Conservation (phyloP, 1,284 basidiomycete genomes). For the Sporisorium iseilematis-ciliati region DNA sequence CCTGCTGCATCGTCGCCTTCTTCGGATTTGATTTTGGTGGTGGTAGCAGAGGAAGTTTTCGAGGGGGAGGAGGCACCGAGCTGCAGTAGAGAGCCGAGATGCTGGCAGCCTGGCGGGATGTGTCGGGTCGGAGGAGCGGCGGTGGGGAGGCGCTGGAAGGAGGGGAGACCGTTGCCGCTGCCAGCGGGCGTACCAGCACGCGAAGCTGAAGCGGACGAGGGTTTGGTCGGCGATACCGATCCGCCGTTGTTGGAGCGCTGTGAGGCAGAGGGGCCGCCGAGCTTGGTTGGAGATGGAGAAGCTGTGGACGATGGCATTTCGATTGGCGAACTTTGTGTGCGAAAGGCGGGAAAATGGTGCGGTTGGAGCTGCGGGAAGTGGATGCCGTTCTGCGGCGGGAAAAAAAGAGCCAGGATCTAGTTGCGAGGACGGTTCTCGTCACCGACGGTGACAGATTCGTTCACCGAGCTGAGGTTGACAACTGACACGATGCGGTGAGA, state of each 20-base stretch:
- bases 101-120: slow-evolving; percentile 43
- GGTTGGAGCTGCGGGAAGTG: neutral
- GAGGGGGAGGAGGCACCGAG: slow-evolving; percentile 17
- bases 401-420: neutral
- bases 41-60: neutral
- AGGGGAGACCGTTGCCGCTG: neutral
- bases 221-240: slow-evolving; percentile 40
- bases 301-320: slow-evolving; percentile 33
- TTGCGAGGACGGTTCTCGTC: neutral
- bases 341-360: neutral
- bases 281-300: slow-evolving; percentile 34
- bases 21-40: slow-evolving; percentile 44
- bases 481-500: neutral
- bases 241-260: slow-evolving; percentile 38
- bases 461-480: neutral
- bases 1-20: slow-evolving; percentile 20
- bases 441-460: neutral
- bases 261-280: slow-evolving; percentile 19
- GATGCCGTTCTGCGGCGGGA: neutral
- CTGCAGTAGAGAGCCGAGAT: slow-evolving; percentile 30
- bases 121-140: slow-evolving; percentile 12
- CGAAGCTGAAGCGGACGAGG: slow-evolving; percentile 30
- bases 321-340: neutral
- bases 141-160: slow-evolving; percentile 3
- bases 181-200: slow-evolving; percentile 34